A percentile compares a stretch with the other conserved stretches of the same genome.
phyloP scores from a whole-genome alignment of 1,284 basidiomycete species.

The Ceratobasidium sp. region DNA sequence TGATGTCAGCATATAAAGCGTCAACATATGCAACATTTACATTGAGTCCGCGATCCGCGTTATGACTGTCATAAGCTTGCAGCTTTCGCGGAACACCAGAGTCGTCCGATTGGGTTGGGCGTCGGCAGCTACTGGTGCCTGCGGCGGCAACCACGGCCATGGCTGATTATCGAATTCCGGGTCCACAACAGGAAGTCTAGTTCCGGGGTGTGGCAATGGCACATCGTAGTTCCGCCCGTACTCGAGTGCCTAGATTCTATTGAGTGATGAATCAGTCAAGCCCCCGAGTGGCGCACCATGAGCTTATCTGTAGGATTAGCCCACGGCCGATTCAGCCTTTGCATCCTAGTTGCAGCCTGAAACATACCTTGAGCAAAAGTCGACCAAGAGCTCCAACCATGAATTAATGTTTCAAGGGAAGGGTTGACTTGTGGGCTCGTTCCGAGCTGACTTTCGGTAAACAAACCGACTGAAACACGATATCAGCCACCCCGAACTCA shows the following conservation, averaged over 20 bases:
- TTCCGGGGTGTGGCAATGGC: slow-evolving; percentile 53
- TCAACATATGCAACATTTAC: neutral
- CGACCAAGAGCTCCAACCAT: slow-evolving; percentile 34
- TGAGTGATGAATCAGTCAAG: neutral
- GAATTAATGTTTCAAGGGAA: neutral
- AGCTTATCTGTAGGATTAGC: slow-evolving; percentile 6
- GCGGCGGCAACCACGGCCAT: slow-evolving; percentile 8
- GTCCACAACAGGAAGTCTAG: slow-evolving; percentile 24
- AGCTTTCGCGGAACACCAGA: slow-evolving; percentile 25
- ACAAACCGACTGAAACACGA: slow-evolving; percentile 26
- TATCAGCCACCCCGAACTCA: neutral
- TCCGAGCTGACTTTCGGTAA: neutral
- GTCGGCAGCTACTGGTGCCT: neutral
- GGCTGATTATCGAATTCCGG: slow-evolving; percentile 6
- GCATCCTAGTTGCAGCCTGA: neutral
- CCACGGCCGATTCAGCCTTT: neutral
- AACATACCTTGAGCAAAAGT: slow-evolving; percentile 33
- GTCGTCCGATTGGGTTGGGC: slow-evolving; percentile 5
- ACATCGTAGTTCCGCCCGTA: slow-evolving; percentile 68
- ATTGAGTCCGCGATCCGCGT: slow-evolving; percentile 10
- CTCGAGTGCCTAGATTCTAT: slow-evolving; percentile 13
- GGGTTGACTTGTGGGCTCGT: neutral
- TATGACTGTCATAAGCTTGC: slow-evolving; percentile 31
- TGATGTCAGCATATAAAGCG: neutral
- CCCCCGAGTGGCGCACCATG: neutral